Base-by-base conservation (phyloP, 2,329 filamentous ascomycete genomes). In the Penicillium aurantiogriseum region DNA sequence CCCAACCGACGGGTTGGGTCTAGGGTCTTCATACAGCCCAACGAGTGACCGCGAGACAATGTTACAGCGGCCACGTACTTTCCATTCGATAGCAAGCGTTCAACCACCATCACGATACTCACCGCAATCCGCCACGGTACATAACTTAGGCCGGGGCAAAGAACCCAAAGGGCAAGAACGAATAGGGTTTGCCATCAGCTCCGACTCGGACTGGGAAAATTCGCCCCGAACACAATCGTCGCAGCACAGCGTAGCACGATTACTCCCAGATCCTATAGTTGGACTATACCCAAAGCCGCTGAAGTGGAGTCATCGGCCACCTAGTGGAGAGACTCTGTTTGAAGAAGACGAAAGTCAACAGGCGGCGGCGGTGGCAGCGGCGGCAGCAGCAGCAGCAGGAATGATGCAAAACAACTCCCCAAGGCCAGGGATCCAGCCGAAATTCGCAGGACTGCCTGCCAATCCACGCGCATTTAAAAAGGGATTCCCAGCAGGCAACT, bases 221-320 rank as follows among this genome's bases (percentile, higher is more conserved):
- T 73, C 73, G 17, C 67, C 70, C 17, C 58, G 59, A 43, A 76
- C 69, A 39, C 63, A 69, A 23, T 64, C 68, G 1, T 74, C 77
- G 7, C 70, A 74, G 38, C 67, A 71, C 29, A 76, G 73, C 19
- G 58, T 73, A n/a, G 73, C 75, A 21, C 70, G 71, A 43, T 63
- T 77, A 15, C 62, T 76, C 7, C 74, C 75, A 3, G 69, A 74
- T 43, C 68, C 69, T 29, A 68, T 70, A n/a, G 56, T 60, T 58
- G 67, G 66, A 19, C 57, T 77, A 19, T 74, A 71, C 56, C 76
- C 77, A 27, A 69, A 73, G 27, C 76, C 74, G 21, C 63, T 78
- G n/a, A 67, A 67, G 44, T 65, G 69, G 58, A 69, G 63, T 39
- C 67, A 68, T 39, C 65, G 70, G 19, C 70, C 67, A 10, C 51